These are phyloP conservation scores for Hevea brasiliensis DNA, from an alignment of 345 rosid genomes.

Conservation along the genomic window DNA sequence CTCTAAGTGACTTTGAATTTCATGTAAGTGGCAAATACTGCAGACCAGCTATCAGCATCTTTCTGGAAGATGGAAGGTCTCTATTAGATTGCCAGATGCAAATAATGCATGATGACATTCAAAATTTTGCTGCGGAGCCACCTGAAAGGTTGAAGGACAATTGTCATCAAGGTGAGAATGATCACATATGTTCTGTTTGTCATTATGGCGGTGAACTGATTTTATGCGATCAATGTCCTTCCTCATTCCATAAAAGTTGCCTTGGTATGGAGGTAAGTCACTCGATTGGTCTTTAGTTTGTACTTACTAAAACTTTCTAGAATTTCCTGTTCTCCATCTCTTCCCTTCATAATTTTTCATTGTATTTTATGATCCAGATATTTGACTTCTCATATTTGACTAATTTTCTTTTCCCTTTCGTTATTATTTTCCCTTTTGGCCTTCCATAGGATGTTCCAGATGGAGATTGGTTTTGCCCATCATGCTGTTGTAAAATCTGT, in stretches of 20 bases:
- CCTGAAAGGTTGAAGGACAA: slow-evolving; percentile 30
- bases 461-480: slow-evolving; percentile 88
- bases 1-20: slow-evolving; percentile 48
- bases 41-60: slow-evolving; percentile 56
- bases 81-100: slow-evolving; percentile 59
- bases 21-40: slow-evolving; percentile 47
- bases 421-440: not conserved
- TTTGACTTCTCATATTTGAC: too few relatives aligned
- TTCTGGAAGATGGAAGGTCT: slow-evolving; percentile 77
- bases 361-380: not conserved
- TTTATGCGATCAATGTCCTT: slow-evolving; percentile 79
- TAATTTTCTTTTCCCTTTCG: not conserved
- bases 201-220: slow-evolving; percentile 76
- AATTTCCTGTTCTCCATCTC: not conserved
- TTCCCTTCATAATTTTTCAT: not conserved
- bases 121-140: slow-evolving; percentile 21
- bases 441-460: slow-evolving; percentile 56
- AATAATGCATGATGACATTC: slow-evolving; percentile 25
- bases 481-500: slow-evolving; percentile 74
- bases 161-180: slow-evolving; percentile 47
- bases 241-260: slow-evolving; percentile 76
- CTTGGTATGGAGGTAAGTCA: slow-evolving; percentile 50
- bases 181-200: slow-evolving; percentile 66
- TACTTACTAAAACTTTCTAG: not conserved
- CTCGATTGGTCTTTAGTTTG: not conserved